Evolutionary conservation across 129 eudicot genomes (phyloP), one percentile per base, ranked within the genome.

Genomic region (Smallanthus sonchifolius): DNA sequence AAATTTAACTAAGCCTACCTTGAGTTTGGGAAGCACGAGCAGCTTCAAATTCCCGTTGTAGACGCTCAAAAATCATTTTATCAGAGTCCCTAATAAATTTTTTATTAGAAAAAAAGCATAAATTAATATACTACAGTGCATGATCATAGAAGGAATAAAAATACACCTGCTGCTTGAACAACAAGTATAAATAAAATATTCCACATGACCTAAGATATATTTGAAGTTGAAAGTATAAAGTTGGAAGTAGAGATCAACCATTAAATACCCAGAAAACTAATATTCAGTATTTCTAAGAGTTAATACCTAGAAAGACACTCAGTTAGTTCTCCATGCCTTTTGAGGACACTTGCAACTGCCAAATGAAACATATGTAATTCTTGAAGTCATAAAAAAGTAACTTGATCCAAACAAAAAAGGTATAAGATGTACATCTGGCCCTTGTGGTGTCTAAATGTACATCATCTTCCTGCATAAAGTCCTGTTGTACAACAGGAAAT

Each of bases 241-340:
- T 10, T 13, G 65, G 65, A 60, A 60, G 40, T 60, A 28, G 30
- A 20, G 34, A 16, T n/a, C 44, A 47, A 48, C 52, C 14, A 20
- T 16, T 39, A 66, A 35, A 10, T 36, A 32, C 32, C 32, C 16
- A 9, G 16, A 56, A 54, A 40, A 38, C 11, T n/a, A 49, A 35
- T 60, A 16, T 24, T 59, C 20, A 15, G 43, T 51, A 65, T 11
- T 17, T 74, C 28, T 62, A n/a, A 67, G 60, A 47, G 52, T 55
- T 54, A n/a, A 63, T 86, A 91, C 97, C 97, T 87, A 20, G 97
- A 94, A 67, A 94, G 97, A 54, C 91, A 88, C 84, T 91, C 97
- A 7, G 97, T 76, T 66, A 94, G 72, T 35, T 88, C 96, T 6
- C 83, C 93, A 76, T 94, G 99, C 81, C 97, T 85, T 81, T 85